phyloP scores from a whole-genome alignment of 495 filamentous ascomycete species.

The Friedmanniomyces simplex region DNA sequence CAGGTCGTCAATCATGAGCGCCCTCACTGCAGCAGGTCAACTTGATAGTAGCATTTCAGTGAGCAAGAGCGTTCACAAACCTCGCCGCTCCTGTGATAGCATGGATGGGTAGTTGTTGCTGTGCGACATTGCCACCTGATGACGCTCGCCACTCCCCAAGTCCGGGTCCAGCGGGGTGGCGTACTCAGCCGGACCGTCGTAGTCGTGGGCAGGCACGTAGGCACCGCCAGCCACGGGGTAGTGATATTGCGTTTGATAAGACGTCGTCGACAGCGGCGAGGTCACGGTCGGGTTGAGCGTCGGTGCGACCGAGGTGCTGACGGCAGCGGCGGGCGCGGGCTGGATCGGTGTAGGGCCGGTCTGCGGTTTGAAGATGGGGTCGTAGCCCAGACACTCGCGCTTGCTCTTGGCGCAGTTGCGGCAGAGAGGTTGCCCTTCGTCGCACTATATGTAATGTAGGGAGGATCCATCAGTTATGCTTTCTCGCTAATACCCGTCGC shows the following conservation, averaged over 20 bases:
- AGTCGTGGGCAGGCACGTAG: background rate
- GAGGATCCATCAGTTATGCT: constrained; percentile 5
- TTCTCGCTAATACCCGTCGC: constrained; percentile 3
- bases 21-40: constrained; percentile 46
- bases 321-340: constrained; percentile 36
- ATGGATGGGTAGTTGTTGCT: constrained; percentile 13
- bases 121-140: constrained; percentile 24
- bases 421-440: constrained; percentile 89
- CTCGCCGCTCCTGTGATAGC: constrained; percentile 5
- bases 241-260: background rate
- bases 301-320: constrained; percentile 10
- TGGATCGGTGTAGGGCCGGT: constrained; percentile 69
- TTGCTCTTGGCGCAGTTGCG: constrained; percentile 98
- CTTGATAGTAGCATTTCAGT: background rate
- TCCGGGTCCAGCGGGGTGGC: constrained; percentile 62
- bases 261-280: background rate
- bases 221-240: background rate
- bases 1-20: constrained; percentile 65
- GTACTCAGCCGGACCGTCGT: constrained; percentile 40
- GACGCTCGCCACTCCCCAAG: constrained; percentile 42
- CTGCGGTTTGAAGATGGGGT: constrained; percentile 91
- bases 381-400: constrained; percentile 93
- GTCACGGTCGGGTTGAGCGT: background rate
- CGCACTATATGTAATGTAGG: constrained; percentile 59
- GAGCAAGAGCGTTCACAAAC: background rate